Evolutionary conservation across 2,329 filamentous ascomycete species (phyloP).

Genomic region (Sordariomycetes sp.): DNA sequence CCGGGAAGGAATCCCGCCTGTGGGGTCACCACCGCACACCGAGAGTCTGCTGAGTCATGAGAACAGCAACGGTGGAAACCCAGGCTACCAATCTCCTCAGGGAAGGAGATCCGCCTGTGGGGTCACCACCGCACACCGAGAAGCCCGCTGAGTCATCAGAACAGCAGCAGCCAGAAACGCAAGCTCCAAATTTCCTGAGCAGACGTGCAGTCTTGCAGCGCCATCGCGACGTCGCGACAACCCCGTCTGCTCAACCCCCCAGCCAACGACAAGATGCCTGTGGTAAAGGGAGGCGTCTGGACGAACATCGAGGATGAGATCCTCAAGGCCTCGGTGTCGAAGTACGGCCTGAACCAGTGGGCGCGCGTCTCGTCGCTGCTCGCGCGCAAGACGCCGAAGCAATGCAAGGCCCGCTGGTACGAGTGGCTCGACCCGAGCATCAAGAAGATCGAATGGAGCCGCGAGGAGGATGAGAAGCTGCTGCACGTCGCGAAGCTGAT

Average conservation of each 20-base stretch:
- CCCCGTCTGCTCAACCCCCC: not conserved
- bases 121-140: too few relatives aligned
- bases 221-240: not conserved
- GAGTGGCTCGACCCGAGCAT: conserved; percentile 98
- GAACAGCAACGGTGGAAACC: not conserved
- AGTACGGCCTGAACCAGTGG: conserved; percentile 96
- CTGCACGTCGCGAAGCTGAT: conserved; percentile 95
- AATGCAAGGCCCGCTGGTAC: conserved; percentile 97
- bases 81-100: not conserved
- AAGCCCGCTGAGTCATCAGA: not conserved
- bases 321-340: conserved; percentile 88
- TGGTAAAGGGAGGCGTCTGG: conserved; percentile 67
- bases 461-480: conserved; percentile 96
- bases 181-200: not conserved
- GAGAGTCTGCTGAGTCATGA: not conserved
- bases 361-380: conserved; percentile 94
- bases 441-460: conserved; percentile 97
- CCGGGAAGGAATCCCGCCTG: not conserved
- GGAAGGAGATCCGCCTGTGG: not conserved
- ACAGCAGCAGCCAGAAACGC: not conserved
- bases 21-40: not conserved
- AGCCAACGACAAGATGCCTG: conserved; percentile 42
- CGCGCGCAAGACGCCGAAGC: conserved; percentile 94
- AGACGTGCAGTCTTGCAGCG: not conserved
- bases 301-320: conserved; percentile 86